Evolutionary conservation across 2,329 filamentous ascomycete species (phyloP).

Genomic region (Niveomyces coronatus): DNA sequence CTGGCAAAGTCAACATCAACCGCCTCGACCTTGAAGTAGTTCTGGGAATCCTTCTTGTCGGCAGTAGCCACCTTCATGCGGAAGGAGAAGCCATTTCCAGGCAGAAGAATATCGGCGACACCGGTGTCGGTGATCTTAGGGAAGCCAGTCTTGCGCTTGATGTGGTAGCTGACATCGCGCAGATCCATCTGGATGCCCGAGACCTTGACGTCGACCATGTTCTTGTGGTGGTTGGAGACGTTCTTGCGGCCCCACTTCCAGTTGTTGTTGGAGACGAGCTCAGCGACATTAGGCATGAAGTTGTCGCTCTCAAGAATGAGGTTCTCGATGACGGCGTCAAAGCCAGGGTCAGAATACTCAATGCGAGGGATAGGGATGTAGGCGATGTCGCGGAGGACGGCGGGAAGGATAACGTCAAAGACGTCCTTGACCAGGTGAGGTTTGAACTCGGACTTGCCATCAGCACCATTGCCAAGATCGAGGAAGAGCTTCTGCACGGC

Average conservation of each 20-base stretch:
- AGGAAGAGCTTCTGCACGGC: conserved; percentile 77
- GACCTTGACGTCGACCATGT: conserved; percentile 72
- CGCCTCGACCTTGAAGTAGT: conserved; percentile 93
- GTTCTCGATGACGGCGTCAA: conserved; percentile 90
- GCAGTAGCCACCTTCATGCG: conserved; percentile 80
- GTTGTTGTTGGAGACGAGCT: conserved; percentile 87
- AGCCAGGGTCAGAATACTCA: conserved; percentile 74
- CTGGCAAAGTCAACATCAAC: conserved; percentile 74
- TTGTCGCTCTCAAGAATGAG: conserved; percentile 94
- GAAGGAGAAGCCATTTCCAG: conserved; percentile 82
- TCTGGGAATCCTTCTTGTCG: conserved; percentile 60
- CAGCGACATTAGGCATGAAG: conserved; percentile 83
- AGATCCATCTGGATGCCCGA: conserved; percentile 90
- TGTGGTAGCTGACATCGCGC: conserved; percentile 82
- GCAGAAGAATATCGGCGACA: conserved; percentile 78
- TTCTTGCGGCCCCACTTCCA: conserved; percentile 91
- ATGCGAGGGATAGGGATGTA: conserved; percentile 93
- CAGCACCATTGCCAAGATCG: conserved; percentile 75
- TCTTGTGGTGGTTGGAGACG: conserved; percentile 68
- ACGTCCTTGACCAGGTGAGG: conserved; percentile 84
- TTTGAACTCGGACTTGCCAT: conserved; percentile 84
- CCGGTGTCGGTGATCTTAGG: conserved; percentile 79
- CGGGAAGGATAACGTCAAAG: conserved; percentile 75
- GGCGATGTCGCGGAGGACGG: conserved; percentile 69
- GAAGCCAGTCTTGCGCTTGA: conserved; percentile 93